Evolutionary conservation across 306 rosid genomes (phyloP).

Genomic region (Delonix regia): DNA sequence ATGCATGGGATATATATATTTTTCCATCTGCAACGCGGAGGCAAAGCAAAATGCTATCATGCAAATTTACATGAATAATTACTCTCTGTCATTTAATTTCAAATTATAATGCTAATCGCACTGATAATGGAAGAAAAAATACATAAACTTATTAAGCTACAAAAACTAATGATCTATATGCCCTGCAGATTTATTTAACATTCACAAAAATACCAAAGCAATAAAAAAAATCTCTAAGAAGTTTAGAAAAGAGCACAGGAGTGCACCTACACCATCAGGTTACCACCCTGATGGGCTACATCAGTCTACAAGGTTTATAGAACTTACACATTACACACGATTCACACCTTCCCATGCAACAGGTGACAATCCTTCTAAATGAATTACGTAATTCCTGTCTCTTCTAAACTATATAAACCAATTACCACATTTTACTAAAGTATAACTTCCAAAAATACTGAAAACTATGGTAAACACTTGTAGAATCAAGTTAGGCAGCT

Average conservation of each 20-base stretch:
- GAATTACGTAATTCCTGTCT: not conserved
- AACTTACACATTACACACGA: not conserved
- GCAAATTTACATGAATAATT: conserved; percentile 1
- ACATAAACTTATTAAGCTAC: not conserved
- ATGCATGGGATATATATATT: conserved; percentile 34
- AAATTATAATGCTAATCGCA: not conserved
- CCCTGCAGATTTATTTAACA: not conserved
- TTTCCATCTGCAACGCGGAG: conserved; percentile 57
- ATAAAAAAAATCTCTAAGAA: not conserved
- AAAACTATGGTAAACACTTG: not conserved
- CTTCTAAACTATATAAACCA: not conserved
- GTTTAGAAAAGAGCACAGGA: not conserved
- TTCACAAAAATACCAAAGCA: not conserved
- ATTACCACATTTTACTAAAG: not conserved
- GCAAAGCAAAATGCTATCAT: not conserved
- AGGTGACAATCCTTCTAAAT: not conserved
- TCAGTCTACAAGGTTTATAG: not conserved
- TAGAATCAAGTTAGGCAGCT: not conserved
- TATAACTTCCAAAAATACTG: not conserved
- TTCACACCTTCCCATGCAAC: not conserved
- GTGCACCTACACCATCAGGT: not conserved
- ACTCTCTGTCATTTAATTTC: conserved; percentile 13
- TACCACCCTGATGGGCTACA: not conserved
- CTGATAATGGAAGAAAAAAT: not conserved
- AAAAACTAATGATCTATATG: not conserved